Conservation (phyloP, 768 basidiomycete species). For the Kwoniella sp. region DNA sequence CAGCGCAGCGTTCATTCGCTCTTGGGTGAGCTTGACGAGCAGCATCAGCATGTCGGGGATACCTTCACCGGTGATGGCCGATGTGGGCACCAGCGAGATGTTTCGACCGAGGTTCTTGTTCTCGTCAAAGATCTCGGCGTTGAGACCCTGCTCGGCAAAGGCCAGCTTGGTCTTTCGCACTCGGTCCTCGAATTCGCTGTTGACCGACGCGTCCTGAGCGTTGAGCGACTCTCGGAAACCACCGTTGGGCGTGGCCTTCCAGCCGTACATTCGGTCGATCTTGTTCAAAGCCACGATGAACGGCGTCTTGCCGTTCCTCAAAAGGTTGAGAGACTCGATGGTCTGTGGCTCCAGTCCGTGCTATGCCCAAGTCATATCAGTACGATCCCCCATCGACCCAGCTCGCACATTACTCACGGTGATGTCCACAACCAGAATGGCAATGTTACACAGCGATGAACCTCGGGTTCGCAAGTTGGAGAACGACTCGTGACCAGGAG, state of each 20-base stretch:
- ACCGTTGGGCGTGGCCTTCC: constrained; percentile 84
- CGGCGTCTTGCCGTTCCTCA: constrained; percentile 89
- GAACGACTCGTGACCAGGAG: constrained; percentile 99
- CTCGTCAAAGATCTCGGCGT: constrained; percentile 91
- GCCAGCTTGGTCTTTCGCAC: constrained; percentile 77
- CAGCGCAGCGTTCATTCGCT: constrained; percentile 92
- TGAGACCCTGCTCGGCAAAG: constrained; percentile 96
- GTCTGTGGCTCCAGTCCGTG: constrained; percentile 99
- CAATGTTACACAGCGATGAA: constrained; percentile 96
- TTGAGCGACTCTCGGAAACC: constrained; percentile 87
- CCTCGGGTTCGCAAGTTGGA: constrained; percentile 92
- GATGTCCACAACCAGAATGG: constrained; percentile 97
- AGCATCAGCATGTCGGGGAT: constrained; percentile 99
- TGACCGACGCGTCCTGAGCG: constrained; percentile 70
- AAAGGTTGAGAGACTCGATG: constrained; percentile 84
- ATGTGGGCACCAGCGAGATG: constrained; percentile 95
- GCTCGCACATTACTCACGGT: constrained; percentile 74
- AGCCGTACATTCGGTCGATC: constrained; percentile 98
- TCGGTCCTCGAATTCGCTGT: constrained; percentile 89
- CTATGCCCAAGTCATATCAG: constrained; percentile 53
- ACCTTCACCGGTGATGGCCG: constrained; percentile 96
- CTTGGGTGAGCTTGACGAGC: constrained; percentile 91
- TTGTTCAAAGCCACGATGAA: constrained; percentile 99
- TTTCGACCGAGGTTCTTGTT: constrained; percentile 92
- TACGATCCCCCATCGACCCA: no score